These are phyloP conservation scores for Dioscorea alata DNA, from an alignment of 106 monocot genomes.

Conservation along the genomic window DNA sequence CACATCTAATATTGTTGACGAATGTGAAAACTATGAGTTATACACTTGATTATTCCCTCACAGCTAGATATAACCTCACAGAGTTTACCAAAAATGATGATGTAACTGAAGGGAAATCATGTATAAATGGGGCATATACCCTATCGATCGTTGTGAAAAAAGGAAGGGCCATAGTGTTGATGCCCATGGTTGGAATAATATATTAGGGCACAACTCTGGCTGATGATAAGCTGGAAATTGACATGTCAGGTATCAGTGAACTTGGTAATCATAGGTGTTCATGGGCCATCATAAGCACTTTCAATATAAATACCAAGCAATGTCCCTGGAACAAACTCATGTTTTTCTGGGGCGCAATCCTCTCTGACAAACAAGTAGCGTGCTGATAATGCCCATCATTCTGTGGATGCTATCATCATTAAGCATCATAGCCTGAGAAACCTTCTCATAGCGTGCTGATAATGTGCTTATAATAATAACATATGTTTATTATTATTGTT, in stretches of 20 bases:
- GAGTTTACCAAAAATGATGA: slow-evolving; percentile 8
- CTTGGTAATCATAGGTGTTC: too few species aligned
- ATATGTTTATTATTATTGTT: too few species aligned
- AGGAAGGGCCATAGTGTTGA: slow-evolving; percentile 8
- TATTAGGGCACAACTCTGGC: not conserved
- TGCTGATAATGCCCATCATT: slow-evolving; percentile 12
- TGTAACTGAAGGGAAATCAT: slow-evolving; percentile 14
- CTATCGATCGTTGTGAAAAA: slow-evolving; percentile 7
- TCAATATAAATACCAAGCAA: slow-evolving; percentile 7
- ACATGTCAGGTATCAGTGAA: too few species aligned
- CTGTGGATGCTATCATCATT: too few species aligned
- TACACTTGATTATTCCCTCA: slow-evolving; percentile 15
- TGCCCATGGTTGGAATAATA: slow-evolving; percentile 17
- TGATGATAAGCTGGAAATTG: slow-evolving; percentile 15
- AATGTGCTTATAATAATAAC: too few species aligned
- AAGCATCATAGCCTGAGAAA: too few species aligned
- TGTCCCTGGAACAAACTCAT: slow-evolving; percentile 11
- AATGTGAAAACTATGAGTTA: slow-evolving; percentile 18
- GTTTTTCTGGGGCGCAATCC: slow-evolving; percentile 17
- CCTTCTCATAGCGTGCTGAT: too few species aligned
- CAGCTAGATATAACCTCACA: slow-evolving; percentile 17
- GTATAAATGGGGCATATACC: slow-evolving; percentile 7
- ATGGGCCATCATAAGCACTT: slow-evolving; percentile 4
- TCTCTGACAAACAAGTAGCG: slow-evolving; percentile 11
- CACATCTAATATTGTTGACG: slow-evolving; percentile 20